Percentiles rank a stretch among this genome's conserved stretches.
These are phyloP conservation scores for Neurospora sp. DNA, from an alignment of 495 filamentous ascomycete genomes.

Conservation along the genomic window DNA sequence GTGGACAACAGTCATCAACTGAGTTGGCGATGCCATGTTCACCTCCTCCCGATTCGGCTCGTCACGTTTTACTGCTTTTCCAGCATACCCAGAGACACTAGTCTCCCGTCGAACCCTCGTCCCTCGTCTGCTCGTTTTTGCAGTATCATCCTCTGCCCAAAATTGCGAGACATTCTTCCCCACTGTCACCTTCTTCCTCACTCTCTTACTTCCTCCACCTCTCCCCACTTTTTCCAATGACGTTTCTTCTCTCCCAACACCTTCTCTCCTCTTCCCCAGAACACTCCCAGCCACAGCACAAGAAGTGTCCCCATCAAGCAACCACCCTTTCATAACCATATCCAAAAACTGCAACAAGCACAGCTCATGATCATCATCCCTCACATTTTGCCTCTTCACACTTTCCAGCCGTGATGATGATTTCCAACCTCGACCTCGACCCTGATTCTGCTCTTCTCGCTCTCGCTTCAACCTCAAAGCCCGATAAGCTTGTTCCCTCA, in stretches of 20 bases:
- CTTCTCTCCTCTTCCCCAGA: not conserved
- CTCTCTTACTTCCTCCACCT: not conserved
- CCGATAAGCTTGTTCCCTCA: slow-evolving; percentile 5
- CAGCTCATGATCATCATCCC: not conserved
- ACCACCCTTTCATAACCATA: not conserved
- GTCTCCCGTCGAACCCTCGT: not conserved
- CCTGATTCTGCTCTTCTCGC: not conserved
- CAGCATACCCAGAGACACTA: not conserved
- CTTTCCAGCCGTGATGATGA: not conserved
- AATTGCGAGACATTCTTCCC: slow-evolving; percentile 7
- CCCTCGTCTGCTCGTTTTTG: not conserved
- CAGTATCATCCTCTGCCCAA: slow-evolving; percentile 2
- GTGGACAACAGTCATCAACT: not conserved
- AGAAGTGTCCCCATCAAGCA: not conserved
- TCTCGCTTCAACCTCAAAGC: not conserved
- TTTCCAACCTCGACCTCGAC: not conserved
- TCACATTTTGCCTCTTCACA: not conserved
- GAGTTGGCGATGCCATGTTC: not conserved
- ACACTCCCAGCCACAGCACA: not conserved
- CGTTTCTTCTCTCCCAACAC: too few species aligned
- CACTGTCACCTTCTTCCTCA: not conserved
- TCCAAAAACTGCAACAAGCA: not conserved
- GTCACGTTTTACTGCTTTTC: not conserved
- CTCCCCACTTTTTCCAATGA: not conserved
- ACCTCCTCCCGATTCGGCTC: not conserved